Evolutionary conservation across 805 yeast species (phyloP), one percentile per base, ranked within the genome.

Genomic region (Candida silvicultrix): DNA sequence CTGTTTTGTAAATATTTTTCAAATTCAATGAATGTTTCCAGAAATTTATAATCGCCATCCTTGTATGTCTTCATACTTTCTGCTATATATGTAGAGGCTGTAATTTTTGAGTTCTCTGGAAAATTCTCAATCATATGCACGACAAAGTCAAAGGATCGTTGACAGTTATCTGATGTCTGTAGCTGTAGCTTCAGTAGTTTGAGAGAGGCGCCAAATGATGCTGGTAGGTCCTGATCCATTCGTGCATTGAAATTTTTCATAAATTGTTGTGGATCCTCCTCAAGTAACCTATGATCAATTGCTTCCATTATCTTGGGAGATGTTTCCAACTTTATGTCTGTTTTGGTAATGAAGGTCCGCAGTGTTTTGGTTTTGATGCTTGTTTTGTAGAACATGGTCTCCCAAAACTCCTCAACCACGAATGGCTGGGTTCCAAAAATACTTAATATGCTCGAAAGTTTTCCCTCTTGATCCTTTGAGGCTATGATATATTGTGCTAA

Each of bases 1-100:
- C 12, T 5, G 8, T 49, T 48, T 2, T 15, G 20, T 1, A 57
- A 32, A 16, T 43, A 50, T 0, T 12, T 10, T 37, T 54, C 53
- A 34, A 57, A 49, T 28, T 42, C 39, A 2, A 42, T 36, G 5
- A 56, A 21, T 1, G 51, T 45, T 22, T 49, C 48, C 5, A 19
- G 3, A 12, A 16, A 11, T 14, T 28, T 10, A 4, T 7, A 14
- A 10, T 28, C 31, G 15, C 31, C 31, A 10, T 23, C 25, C 9
- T 10, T 28, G 14, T 28, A 28, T 10, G 12, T 8, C 14, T 5
- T 28, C 31, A 28, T 28, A 10, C 31, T 8, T 28, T 28, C 14
- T 28, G 12, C 12, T 11, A 28, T 10, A 28, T 28, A 28, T 7
- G 12, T 28, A 8, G 31, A 28, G 4, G 31, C 31, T 28, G 31